Base-by-base conservation (phyloP, 208 protist species). In the Crithidia fasciculata region DNA sequence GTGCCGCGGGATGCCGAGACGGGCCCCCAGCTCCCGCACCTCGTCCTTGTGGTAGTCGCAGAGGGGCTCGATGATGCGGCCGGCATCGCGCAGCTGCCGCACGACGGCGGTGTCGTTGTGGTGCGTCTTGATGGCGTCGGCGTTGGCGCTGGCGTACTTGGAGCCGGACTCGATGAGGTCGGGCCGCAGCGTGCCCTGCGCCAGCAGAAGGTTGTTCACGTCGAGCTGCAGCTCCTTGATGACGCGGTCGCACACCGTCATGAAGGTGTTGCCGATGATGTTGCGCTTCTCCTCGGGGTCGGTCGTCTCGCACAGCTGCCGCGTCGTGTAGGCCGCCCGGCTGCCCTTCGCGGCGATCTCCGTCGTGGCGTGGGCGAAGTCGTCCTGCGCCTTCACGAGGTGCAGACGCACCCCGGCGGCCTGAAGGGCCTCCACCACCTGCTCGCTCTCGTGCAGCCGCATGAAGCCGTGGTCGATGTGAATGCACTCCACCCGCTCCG, bases 401-500 rank as follows among this genome's bases (percentile, higher is more conserved):
- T 92, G 66, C 41, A 98, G 80, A 3, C 76, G 62, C 37, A 99
- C 81, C 15, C 94, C 94, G 2, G 89, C 75, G 0, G 63, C 83
- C 39, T 67, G 45, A 6, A 99, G 84, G 8, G 96, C 97, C 4
- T 80, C 80, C 8, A 95, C 74, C n/a, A 96, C 90, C 53, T 95
- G 65, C 58, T 62, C 73, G 57, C 89, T 97, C 77, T 99, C 98
- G 37, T 96, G 50, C 54, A 91, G 79, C 16, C 99, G 88, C 97
- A 99, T 99, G 78, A 99, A 99, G 28, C 99, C 99, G 82, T 99
- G 97, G 76, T 99, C 97, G 53, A 99, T 96, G 82, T 99, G 98
- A n/a, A 99, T 73, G 52, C 96, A 98, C n/a, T 96, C 76, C 9
- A 99, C 91, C 15, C 95, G 84, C 57, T 99, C 94, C 6, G 93